These are phyloP conservation scores for Chenopodium album DNA, from an alignment of 148 eudicot genomes.

Conservation along the genomic window DNA sequence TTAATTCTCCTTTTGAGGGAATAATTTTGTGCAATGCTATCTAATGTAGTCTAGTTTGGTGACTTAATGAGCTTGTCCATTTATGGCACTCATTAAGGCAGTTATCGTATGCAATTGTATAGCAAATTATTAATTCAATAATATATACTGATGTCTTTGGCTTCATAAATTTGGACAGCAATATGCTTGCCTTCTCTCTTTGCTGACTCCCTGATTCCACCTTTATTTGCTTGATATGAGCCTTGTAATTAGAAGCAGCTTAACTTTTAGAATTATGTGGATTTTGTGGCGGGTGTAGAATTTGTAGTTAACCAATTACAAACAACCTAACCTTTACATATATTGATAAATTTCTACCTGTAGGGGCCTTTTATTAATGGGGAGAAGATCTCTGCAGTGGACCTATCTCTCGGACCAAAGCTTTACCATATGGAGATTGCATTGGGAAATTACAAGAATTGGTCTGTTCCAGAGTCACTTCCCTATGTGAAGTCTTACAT, in stretches of 20 bases:
- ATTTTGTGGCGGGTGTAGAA: not conserved
- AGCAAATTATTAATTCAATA: not conserved
- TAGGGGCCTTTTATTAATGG: constrained; percentile 95
- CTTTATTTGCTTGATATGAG: not conserved
- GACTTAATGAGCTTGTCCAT: not conserved
- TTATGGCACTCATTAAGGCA: not conserved
- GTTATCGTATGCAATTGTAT: not conserved
- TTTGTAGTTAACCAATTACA: not conserved
- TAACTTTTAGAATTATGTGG: not conserved
- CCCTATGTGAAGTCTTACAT: constrained; percentile 68
- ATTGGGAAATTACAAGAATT: constrained; percentile 75
- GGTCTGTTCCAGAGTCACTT: constrained; percentile 88
- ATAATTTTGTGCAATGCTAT: not conserved
- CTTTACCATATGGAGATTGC: constrained; percentile 87
- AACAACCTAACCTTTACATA: not conserved
- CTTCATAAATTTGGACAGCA: not conserved
- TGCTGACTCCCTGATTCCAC: not conserved
- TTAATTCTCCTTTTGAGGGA: not conserved
- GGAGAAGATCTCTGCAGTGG: constrained; percentile 65
- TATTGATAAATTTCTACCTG: constrained; percentile 21
- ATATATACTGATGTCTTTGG: not conserved
- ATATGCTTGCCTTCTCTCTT: not conserved
- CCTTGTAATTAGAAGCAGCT: not conserved
- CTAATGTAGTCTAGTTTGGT: not conserved
- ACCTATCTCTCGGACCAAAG: constrained; percentile 90